Base-by-base conservation (phyloP, 345 rosid genomes). In the Eucalyptus marginata region DNA sequence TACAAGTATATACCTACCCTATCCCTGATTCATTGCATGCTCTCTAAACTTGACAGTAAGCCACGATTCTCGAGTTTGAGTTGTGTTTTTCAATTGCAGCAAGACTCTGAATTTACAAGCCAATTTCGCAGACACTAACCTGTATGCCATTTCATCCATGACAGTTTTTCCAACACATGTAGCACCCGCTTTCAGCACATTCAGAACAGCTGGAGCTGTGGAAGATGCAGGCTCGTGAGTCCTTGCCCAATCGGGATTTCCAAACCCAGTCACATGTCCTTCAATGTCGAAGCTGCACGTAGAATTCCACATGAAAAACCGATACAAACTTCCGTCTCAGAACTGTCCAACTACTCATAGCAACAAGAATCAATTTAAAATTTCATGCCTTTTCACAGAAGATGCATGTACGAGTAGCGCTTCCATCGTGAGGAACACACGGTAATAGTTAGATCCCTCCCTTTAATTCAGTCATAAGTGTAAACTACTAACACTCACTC, bases 81-180 rank as follows among this genome's bases (percentile, higher is more conserved):
- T 76, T 36, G 83, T 76, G 46, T 36, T 76, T 76, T 36, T 10
- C 3, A 36, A 76, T 76, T 6, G 27, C 47, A 76, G 2, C 47
- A 36, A 76, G 83, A 36, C 47, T 33, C 44, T 36, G 47, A 76
- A 43, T 76, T 76, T 20, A 36, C 7, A 2, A 36, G 27, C 83
- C 2, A 76, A 76, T 18, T 36, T 49, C 22, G 15, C 49, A 25
- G 89, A 40, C 33, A 58, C 91, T 76, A 86, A 96, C 99, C 99
- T 93, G 93, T 95, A 96, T 12, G 99, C 99, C 99, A 97, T 95
- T 93, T 97, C 99, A 92, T 96, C 98, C 99, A 94, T 96, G 84
- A 96, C 92, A 88, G 97, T 94, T 90, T 92, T 93, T 46, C 98
- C 99, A 88, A 93, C 44, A 52, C 95, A 93, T 2, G 96, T 94